These are phyloP conservation scores for Ambrosiella cleistominuta DNA, from an alignment of 2,329 filamentous ascomycete genomes.

Conservation along the genomic window DNA sequence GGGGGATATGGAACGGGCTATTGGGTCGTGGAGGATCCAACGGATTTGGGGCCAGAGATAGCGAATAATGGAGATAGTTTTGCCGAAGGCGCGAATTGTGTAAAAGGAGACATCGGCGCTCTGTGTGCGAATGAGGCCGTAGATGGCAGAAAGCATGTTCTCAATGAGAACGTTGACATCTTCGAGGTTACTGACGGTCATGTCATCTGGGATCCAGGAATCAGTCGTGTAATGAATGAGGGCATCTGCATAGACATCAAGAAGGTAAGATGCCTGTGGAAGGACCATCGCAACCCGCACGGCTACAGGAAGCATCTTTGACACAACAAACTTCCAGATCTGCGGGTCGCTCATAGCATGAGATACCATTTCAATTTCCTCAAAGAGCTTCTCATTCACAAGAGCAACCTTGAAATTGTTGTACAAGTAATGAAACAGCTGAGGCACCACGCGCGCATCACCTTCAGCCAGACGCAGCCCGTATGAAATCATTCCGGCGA, in stretches of 20 bases:
- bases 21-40: not conserved
- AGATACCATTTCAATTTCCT: slow-evolving; percentile 29
- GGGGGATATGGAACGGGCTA: too few relatives aligned
- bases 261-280: slow-evolving; percentile 27
- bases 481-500: slow-evolving; percentile 37
- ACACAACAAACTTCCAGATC: slow-evolving; percentile 31
- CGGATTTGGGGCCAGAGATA: not conserved
- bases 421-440: slow-evolving; percentile 39
- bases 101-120: not conserved
- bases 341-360: slow-evolving; percentile 27
- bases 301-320: slow-evolving; percentile 37
- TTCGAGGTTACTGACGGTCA: not conserved
- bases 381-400: slow-evolving; percentile 28
- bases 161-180: not conserved
- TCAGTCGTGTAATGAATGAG: slow-evolving; percentile 18
- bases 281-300: slow-evolving; percentile 23
- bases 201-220: slow-evolving; percentile 2
- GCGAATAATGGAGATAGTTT: not conserved
- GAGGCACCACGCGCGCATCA: slow-evolving; percentile 28
- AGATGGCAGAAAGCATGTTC: slow-evolving; percentile 1
- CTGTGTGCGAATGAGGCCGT: slow-evolving; percentile 5
- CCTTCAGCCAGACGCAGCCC: slow-evolving; percentile 36
- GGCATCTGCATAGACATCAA: slow-evolving; percentile 33
- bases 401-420: slow-evolving; percentile 40
- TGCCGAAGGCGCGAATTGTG: not conserved